These are phyloP conservation scores for Bigelowiella natans DNA, from an alignment of 78 protist genomes.

Conservation along the genomic window DNA sequence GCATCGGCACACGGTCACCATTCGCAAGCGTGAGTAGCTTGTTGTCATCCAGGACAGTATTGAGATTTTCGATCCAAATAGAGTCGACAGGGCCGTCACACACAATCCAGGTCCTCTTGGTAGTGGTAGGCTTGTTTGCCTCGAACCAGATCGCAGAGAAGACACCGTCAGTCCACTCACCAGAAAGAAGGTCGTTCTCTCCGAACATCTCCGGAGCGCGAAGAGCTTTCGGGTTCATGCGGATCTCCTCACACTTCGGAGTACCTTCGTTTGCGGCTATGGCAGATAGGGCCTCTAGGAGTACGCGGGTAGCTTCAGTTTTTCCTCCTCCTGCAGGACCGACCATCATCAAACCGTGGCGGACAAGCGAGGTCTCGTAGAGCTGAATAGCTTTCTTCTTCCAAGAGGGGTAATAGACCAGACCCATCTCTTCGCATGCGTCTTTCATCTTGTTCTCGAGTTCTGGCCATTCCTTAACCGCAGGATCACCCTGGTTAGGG, in stretches of 20 bases:
- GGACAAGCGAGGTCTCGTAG: slow-evolving; percentile 54
- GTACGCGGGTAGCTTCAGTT: slow-evolving; percentile 13
- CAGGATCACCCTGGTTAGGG: slow-evolving; percentile 49
- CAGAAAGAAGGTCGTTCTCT: slow-evolving; percentile 39
- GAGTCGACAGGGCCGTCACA: slow-evolving; percentile 85
- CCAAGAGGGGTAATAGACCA: slow-evolving; percentile 18
- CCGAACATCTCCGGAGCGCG: slow-evolving; percentile 75
- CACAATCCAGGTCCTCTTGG: slow-evolving; percentile 47
- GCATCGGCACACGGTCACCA: slow-evolving; percentile 74
- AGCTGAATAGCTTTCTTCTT: slow-evolving; percentile 51
- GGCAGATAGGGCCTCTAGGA: not conserved
- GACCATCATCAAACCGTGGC: slow-evolving; percentile 72
- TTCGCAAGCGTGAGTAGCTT: slow-evolving; percentile 69
- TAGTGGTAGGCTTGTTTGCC: slow-evolving; percentile 21
- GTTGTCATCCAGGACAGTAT: slow-evolving; percentile 85
- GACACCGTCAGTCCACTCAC: slow-evolving; percentile 80
- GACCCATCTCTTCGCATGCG: not conserved
- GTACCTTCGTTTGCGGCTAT: not conserved
- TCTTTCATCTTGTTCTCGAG: slow-evolving; percentile 34
- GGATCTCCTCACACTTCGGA: slow-evolving; percentile 26
- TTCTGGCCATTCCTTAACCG: slow-evolving; percentile 14
- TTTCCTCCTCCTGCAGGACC: slow-evolving; percentile 65
- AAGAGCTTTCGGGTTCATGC: slow-evolving; percentile 82
- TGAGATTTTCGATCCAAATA: slow-evolving; percentile 75
- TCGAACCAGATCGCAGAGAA: slow-evolving; percentile 62